Conservation (phyloP, 2,329 filamentous ascomycete genomes). For the Coniochaeta sp. region DNA sequence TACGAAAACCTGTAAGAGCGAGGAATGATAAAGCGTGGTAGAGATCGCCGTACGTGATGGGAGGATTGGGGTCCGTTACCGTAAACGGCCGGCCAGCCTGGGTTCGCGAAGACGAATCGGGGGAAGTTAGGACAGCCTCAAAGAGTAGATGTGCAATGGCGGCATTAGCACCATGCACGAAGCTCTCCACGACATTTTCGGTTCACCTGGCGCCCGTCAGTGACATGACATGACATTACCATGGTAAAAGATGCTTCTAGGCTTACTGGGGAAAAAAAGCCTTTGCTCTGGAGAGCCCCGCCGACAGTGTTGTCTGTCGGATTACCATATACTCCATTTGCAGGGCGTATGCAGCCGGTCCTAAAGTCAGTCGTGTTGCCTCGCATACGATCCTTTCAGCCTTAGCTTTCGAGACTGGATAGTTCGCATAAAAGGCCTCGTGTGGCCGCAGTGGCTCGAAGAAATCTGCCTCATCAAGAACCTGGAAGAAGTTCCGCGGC, state of each 20-base stretch:
- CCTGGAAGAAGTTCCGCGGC: conserved; percentile 34
- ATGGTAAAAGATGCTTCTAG: conserved; percentile 27
- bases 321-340: conserved; percentile 46
- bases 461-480: conserved; percentile 37
- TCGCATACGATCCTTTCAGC: conserved; percentile 42
- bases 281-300: conserved; percentile 25
- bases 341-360: conserved; percentile 46
- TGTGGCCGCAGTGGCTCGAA: conserved; percentile 28
- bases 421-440: conserved; percentile 39
- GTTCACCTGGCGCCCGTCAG: conserved; percentile 29
- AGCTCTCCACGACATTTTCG: conserved; percentile 37
- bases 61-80: conserved; percentile 42
- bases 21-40: conserved; percentile 25
- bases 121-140: conserved; percentile 38
- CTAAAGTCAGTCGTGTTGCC: conserved; percentile 35
- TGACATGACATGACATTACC: conserved; percentile 8
- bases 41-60: conserved; percentile 31
- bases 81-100: conserved; percentile 32
- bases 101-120: conserved; percentile 25
- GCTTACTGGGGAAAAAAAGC: conserved; percentile 34
- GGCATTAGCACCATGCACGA: conserved; percentile 43
- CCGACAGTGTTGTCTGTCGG: conserved; percentile 38
- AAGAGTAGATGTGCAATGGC: conserved; percentile 45
- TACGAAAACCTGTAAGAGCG: conserved; percentile 21
- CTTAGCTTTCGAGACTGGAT: conserved; percentile 41